Base-by-base conservation (phyloP, 2,329 filamentous ascomycete species). In the Calonectria leucothoes region DNA sequence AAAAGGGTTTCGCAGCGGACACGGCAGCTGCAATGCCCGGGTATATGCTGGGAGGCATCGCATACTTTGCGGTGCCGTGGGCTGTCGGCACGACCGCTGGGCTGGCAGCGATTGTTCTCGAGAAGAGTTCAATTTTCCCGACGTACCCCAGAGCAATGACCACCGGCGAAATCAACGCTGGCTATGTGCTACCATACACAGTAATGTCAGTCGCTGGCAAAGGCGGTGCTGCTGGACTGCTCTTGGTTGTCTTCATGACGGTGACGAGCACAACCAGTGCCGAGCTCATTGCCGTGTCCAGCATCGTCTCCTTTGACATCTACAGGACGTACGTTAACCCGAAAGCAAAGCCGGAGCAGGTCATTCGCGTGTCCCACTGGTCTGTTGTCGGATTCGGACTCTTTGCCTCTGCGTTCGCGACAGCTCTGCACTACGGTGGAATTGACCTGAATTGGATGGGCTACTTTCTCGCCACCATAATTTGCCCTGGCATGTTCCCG, bases 281-380 rank as follows among this genome's bases (percentile, higher is more conserved):
- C 2, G 66, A 73, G 17, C 76, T 95, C 93, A 96, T 97, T 73
- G 94, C 95, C 4, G 94, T 97, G 6, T 95, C 93, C 3, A 94
- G 93, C 1, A 96, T 97, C 83, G 70, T 93, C 84, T 96, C 94
- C 0, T 96, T 96, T 82, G 94, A 97, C 80, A 89, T 96, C 76
- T 97, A 96, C 84, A 92, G 95, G 76, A 94, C 93, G 0, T 97
- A 97, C 82, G 89, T 96, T 85, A 93, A 96, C 76, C 94, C 94
- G 0, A 81, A 85, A 0, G 94, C 94, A 8, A 92, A 89, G 63
- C 94, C 94, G 31, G 91, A 90, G 80, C 89, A 90, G 49, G 89
- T 97, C 3, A 73, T 73, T 23, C 71, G 66, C 5, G 42, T 70
- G 12, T 70, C 61, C 8, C 71, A 73, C n/a, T 73, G 66, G 66